A percentile compares a stretch with the other conserved stretches of the same genome.
Evolutionary conservation across 495 filamentous ascomycete species (phyloP).

Genomic region (Penicillium turbatum): DNA sequence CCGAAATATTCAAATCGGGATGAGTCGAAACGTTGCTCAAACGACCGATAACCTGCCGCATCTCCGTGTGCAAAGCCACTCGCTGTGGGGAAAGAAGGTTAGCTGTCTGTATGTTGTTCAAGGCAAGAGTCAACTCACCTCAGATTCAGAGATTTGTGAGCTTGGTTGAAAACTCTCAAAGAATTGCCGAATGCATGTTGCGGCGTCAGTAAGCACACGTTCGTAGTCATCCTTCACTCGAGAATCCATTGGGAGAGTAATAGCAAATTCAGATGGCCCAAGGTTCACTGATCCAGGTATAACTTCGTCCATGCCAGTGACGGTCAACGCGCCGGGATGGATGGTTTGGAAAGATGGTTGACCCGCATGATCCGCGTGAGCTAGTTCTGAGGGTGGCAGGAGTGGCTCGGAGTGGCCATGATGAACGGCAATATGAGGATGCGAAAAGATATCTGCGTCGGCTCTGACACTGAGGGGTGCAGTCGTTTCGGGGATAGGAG

Average conservation of each 20-base stretch:
- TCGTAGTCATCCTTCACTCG: conserved; percentile 44
- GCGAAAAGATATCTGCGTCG: conserved; percentile 23
- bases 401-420: conserved; percentile 21
- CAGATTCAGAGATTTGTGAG: conserved; percentile 7
- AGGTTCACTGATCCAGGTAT: conserved; percentile 38
- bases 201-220: conserved; percentile 25
- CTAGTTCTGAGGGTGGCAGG: conserved; percentile 19
- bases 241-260: conserved; percentile 45
- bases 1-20: conserved; percentile 49
- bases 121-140: conserved; percentile 17
- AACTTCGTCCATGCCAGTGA: conserved; percentile 25
- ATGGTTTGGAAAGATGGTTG: conserved; percentile 35
- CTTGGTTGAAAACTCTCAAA: conserved; percentile 17
- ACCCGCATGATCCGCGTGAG: conserved; percentile 7
- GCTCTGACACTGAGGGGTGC: conserved; percentile 38
- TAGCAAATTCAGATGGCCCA: conserved; percentile 41
- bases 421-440: conserved; percentile 21
- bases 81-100: conserved; percentile 14
- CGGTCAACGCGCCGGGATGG: conserved; percentile 40
- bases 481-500: conserved; percentile 28
- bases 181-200: conserved; percentile 26
- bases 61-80: conserved; percentile 22
- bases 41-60: conserved; percentile 38
- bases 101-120: background rate
- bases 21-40: conserved; percentile 50